Percentiles rank a stretch among this genome's conserved stretches.
Evolutionary conservation across 257 asterid genomes (phyloP).

Genomic region (Capsicum pubescens): DNA sequence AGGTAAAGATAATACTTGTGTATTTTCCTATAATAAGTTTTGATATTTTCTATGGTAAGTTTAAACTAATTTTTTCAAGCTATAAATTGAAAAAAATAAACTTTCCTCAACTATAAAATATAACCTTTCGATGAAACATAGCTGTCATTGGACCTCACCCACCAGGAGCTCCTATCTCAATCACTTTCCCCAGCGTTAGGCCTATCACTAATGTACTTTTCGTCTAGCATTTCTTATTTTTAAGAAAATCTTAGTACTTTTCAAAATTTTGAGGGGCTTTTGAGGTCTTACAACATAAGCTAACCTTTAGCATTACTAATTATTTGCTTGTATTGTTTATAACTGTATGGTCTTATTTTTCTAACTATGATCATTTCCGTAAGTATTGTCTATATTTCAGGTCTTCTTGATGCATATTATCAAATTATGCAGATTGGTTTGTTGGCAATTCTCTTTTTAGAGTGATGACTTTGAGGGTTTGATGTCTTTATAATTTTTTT

Average conservation of each 20-base stretch:
- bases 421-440: neutral
- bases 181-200: neutral
- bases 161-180: neutral
- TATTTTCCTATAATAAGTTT: neutral
- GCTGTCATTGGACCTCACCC: neutral
- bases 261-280: neutral
- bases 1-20: neutral
- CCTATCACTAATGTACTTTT: neutral
- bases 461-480: neutral
- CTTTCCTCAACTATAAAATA: neutral
- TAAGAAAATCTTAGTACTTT: neutral
- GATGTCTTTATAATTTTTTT: neutral
- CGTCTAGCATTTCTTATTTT: neutral
- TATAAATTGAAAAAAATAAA: constrained; percentile 2
- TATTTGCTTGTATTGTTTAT: neutral
- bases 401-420: neutral
- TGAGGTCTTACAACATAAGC: constrained; percentile 14
- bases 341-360: neutral
- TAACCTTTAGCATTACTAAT: neutral
- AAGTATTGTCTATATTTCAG: neutral
- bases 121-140: neutral
- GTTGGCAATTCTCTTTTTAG: neutral
- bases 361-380: neutral
- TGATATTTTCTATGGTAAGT: neutral
- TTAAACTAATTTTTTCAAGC: neutral